phyloP scores from a whole-genome alignment of 768 basidiomycete species.

The Saitozyma sp. region DNA sequence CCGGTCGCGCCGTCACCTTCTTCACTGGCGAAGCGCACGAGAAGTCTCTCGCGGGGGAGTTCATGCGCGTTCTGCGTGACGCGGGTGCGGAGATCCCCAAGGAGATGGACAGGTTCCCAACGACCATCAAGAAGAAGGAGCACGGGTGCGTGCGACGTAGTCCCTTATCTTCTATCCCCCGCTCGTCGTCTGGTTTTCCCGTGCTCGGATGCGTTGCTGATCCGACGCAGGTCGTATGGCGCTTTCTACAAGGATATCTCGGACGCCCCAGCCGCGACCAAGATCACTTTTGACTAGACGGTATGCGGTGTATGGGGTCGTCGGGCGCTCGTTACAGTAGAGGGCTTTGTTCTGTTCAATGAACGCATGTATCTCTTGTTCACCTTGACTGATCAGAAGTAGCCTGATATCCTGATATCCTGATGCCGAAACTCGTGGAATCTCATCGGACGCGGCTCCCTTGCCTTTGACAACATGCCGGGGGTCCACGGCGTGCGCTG shows the following conservation, averaged over 20 bases:
- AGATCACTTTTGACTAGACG: slow-evolving; percentile 57
- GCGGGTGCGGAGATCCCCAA: slow-evolving; percentile 70
- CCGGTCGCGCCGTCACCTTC: slow-evolving; percentile 90
- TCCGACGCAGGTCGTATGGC: slow-evolving; percentile 80
- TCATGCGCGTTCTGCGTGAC: slow-evolving; percentile 85
- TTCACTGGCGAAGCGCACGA: slow-evolving; percentile 92
- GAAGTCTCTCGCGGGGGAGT: slow-evolving; percentile 81
- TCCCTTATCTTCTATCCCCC: too few relatives aligned
- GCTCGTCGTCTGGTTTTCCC: not conserved
- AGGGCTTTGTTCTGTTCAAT: too few relatives aligned
- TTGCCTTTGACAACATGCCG: too few relatives aligned
- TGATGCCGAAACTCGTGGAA: too few relatives aligned
- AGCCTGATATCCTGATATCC: too few relatives aligned
- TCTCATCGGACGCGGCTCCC: too few relatives aligned
- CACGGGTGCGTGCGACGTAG: slow-evolving; percentile 30
- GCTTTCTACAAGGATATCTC: slow-evolving; percentile 55
- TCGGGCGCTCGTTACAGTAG: too few relatives aligned
- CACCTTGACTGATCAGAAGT: too few relatives aligned
- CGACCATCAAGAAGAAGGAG: slow-evolving; percentile 91
- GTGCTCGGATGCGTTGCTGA: not conserved
- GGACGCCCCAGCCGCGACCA: slow-evolving; percentile 55
- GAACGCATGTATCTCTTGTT: too few relatives aligned
- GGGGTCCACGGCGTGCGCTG: too few relatives aligned
- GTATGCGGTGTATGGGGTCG: too few relatives aligned
- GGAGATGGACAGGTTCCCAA: slow-evolving; percentile 80